Base-by-base conservation (phyloP, 2,329 filamentous ascomycete species). In the Phaeosphaeriaceae sp. region DNA sequence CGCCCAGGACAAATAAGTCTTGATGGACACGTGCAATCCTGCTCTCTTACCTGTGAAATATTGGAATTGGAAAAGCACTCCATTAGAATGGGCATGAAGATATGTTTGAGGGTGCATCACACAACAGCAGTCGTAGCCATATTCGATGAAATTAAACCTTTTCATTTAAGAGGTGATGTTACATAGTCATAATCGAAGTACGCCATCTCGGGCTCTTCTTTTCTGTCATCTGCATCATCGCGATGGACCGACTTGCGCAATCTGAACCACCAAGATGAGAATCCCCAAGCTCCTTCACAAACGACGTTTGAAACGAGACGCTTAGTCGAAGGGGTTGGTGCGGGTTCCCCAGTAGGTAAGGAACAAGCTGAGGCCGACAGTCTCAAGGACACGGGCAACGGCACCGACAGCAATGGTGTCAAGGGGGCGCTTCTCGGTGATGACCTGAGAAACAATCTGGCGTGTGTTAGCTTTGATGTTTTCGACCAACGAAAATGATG, bases 321-420 rank as follows among this genome's bases (percentile, higher is more conserved):
- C 66, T 85, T 90, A 93, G 76, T 93, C 88, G 80, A 97, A 96
- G 60, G 92, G 92, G 84, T 93, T 94, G 82, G 92, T 95, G 77
- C 91, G 90, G 74, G 94, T 97, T 74, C 94, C 94, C 94, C 94
- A 98, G 91, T 92, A 98, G 77, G 92, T 97, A 72, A 98, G 85
- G 87, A 98, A 92, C 74, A 97, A 78, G 63, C 91, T 93, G 58
- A 98, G 87, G 65, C 94, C 95, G 59, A 98, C 87, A 2, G 95
- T 97, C 87, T 98, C 95, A 70, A 97, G 87, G 70, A 95, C 82
- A 81, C 95, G 93, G 75, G 91, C 90, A 51, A 95, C 82, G 62
- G 91, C 87, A 76, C 91, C 91, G 67, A 97, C 90, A 69, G 92
- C 92, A 68, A 98, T 88, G 62, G 91, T 94, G 81, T 98, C 94